phyloP scores from a whole-genome alignment of 306 rosid species.

The Quillaja saponaria region DNA sequence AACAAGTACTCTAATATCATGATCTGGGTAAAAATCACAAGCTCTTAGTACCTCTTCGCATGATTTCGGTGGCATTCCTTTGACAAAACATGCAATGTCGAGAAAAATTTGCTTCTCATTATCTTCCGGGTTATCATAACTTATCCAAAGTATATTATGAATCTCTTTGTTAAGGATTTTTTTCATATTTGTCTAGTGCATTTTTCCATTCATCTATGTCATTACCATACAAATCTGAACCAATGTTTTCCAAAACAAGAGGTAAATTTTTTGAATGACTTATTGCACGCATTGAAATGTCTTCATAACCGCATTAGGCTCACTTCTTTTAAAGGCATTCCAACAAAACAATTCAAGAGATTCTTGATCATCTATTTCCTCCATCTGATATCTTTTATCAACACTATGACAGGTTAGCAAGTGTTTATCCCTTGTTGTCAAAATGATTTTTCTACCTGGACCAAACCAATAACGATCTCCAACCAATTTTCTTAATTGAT shows the following conservation, averaged over 20 bases:
- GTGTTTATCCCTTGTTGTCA: conserved; percentile 32
- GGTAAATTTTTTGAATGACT: no score
- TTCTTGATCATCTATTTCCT: conserved; percentile 25
- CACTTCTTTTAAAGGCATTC: conserved; percentile 39
- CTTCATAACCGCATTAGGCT: conserved; percentile 21
- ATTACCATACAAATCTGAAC: conserved; percentile 17
- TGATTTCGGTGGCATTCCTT: neutral
- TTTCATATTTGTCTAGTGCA: conserved; percentile 3
- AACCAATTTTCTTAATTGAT: conserved; percentile 25
- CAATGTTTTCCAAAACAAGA: conserved; percentile 28
- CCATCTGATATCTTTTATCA: conserved; percentile 30
- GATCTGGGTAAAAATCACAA: neutral
- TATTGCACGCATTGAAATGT: conserved; percentile 26
- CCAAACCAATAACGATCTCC: conserved; percentile 33
- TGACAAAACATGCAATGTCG: conserved; percentile 27
- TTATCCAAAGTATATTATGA: conserved; percentile 12
- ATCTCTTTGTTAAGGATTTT: neutral
- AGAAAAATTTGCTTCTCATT: conserved; percentile 19
- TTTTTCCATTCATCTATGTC: conserved; percentile 12
- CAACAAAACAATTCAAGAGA: conserved; percentile 39
- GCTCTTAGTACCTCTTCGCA: neutral
- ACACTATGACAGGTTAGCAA: conserved; percentile 32
- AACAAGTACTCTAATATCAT: neutral
- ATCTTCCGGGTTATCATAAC: conserved; percentile 16
- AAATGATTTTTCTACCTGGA: conserved; percentile 29